Conservation (phyloP, 208 protist species). For the Crithidia fasciculata region DNA sequence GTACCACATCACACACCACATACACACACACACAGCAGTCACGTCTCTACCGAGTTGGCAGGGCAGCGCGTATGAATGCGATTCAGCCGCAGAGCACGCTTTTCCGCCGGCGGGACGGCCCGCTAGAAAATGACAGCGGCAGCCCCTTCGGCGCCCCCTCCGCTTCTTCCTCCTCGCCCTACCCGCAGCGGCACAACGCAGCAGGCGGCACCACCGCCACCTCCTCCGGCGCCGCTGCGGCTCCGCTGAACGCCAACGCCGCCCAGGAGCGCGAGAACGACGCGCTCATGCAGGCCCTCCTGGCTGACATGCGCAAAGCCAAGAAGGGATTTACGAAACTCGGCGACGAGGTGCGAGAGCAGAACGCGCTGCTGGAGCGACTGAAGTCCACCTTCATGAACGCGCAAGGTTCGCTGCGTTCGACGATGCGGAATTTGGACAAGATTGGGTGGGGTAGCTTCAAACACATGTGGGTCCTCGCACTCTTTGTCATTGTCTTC, state of each 20-base stretch:
- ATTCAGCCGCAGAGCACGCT: conserved; percentile 76
- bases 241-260: conserved; percentile 14
- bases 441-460: conserved; percentile 41
- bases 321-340: conserved; percentile 57
- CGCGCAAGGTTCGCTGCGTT: conserved; percentile 43
- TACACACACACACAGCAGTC: background rate
- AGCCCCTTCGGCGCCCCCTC: background rate
- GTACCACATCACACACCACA: background rate
- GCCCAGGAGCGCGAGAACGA: conserved; percentile 76
- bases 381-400: conserved; percentile 46
- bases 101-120: conserved; percentile 50
- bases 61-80: background rate
- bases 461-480: conserved; percentile 87
- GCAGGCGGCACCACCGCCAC: background rate
- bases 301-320: conserved; percentile 60
- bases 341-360: conserved; percentile 68
- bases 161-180: conserved; percentile 3
- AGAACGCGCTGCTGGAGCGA: conserved; percentile 71
- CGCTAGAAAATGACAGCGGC: background rate
- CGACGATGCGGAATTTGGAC: conserved; percentile 67
- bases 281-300: conserved; percentile 65
- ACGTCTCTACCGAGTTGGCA: too few relatives aligned
- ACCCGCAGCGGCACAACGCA: background rate
- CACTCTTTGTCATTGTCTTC: conserved; percentile 77
- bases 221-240: background rate